Conservation (phyloP, 1,139 yeast genomes). For the Debaryomyces subglobosus region DNA sequence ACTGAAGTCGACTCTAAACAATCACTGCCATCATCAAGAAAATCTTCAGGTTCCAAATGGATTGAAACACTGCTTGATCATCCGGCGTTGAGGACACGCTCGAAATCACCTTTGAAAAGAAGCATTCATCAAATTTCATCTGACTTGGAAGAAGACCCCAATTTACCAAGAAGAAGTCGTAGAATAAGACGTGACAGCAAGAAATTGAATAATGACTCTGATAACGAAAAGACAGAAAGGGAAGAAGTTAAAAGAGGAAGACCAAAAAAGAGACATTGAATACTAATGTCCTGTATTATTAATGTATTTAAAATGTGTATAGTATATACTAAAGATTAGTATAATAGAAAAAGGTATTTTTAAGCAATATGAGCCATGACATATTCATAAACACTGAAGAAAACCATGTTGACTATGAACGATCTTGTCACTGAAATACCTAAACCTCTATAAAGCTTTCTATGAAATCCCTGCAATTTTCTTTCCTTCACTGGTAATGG, state of each 20-base stretch:
- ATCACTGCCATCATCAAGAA: constrained; percentile 12
- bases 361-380: constrained; percentile 55
- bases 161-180: constrained; percentile 12
- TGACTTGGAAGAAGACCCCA: constrained; percentile 24
- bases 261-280: constrained; percentile 14
- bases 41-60: constrained; percentile 9
- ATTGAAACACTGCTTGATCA: constrained; percentile 19
- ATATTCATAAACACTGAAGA: constrained; percentile 72
- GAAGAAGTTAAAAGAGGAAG: constrained; percentile 16
- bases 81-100: constrained; percentile 45
- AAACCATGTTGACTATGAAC: constrained; percentile 71
- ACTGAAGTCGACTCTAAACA: constrained; percentile 4
- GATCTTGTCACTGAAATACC: constrained; percentile 75
- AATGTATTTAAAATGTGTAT: constrained; percentile 4
- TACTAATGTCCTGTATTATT: background rate
- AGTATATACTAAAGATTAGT: constrained; percentile 5
- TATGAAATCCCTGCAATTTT: constrained; percentile 37
- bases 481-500: constrained; percentile 36
- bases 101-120: constrained; percentile 46
- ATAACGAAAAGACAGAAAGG: background rate
- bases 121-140: constrained; percentile 30
- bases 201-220: background rate
- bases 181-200: constrained; percentile 5
- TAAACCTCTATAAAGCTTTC: constrained; percentile 71
- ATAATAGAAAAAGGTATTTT: constrained; percentile 5